Evolutionary conservation across 176 grass and related monocot species (phyloP).

Genomic region (Cenchrus purpureus): DNA sequence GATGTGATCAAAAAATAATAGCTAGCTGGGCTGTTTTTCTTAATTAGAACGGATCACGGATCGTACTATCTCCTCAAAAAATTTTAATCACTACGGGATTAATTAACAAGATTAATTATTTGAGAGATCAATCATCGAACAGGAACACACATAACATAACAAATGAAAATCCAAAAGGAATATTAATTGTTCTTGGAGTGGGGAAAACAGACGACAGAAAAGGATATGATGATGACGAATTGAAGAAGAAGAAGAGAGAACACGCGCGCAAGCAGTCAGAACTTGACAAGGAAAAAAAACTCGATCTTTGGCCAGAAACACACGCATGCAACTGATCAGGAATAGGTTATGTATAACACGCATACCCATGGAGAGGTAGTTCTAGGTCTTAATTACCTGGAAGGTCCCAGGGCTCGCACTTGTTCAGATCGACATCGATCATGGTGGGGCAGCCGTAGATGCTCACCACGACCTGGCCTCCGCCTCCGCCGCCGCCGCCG

Average conservation of each 20-base stretch:
- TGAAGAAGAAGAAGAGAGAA: not conserved
- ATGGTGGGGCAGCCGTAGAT: slow-evolving; percentile 65
- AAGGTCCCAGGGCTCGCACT: slow-evolving; percentile 93
- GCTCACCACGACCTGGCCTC: not conserved
- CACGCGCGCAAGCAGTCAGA: not conserved
- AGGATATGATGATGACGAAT: not conserved
- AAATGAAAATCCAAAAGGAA: slow-evolving; percentile 11
- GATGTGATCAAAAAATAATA: not conserved
- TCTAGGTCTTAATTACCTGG: slow-evolving; percentile 59
- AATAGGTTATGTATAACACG: not conserved
- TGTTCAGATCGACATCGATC: slow-evolving; percentile 90
- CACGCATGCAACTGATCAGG: not conserved
- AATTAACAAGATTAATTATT: slow-evolving; percentile 22
- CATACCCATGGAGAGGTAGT: not conserved
- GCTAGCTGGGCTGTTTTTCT: not conserved
- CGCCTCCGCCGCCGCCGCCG: not conserved
- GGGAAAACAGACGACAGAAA: not conserved
- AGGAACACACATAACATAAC: slow-evolving; percentile 17
- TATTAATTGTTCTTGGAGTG: not conserved
- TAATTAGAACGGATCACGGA: not conserved
- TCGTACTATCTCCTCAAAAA: not conserved
- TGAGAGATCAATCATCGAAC: not conserved
- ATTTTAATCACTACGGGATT: not conserved
- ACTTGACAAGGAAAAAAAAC: not conserved
- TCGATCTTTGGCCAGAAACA: not conserved